Conservation (phyloP, 805 yeast species). For the Metschnikowia peoriensis region DNA sequence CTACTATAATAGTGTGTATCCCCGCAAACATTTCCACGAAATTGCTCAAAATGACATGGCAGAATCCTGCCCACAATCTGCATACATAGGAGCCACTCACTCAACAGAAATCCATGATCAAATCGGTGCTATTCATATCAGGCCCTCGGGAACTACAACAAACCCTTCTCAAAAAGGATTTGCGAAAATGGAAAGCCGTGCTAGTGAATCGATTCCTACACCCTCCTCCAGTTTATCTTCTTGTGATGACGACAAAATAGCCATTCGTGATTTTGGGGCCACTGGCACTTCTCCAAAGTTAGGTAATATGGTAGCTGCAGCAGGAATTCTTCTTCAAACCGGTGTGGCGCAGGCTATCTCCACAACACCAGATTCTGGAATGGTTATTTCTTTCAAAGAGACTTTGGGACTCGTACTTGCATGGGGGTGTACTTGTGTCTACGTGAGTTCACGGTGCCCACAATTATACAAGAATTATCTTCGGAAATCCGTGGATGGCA, state of each 20-base stretch:
- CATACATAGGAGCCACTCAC: neutral
- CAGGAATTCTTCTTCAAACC: conserved; percentile 15
- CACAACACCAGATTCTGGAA: neutral
- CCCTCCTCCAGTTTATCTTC: conserved; percentile 6
- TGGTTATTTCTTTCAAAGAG: neutral
- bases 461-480: conserved; percentile 74
- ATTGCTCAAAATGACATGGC: neutral
- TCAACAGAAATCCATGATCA: conserved; percentile 6
- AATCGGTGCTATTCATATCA: conserved; percentile 13
- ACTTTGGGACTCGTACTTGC: conserved; percentile 43
- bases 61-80: neutral
- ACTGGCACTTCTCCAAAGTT: conserved; percentile 9
- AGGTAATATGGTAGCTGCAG: conserved; percentile 8
- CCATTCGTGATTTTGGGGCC: conserved; percentile 13
- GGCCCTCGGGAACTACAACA: conserved; percentile 5
- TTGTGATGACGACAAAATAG: neutral
- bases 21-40: conserved; percentile 14
- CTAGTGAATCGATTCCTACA: neutral
- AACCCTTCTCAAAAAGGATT: neutral
- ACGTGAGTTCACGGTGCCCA: conserved; percentile 78
- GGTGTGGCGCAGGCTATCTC: conserved; percentile 16
- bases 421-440: conserved; percentile 76
- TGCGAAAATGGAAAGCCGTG: neutral
- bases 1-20: conserved; percentile 56
- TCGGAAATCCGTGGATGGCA: conserved; percentile 82